Percentiles rank a stretch among this genome's conserved stretches.
These are phyloP conservation scores for Aspergillus indologenus DNA, from an alignment of 495 filamentous ascomycete genomes.

Conservation along the genomic window DNA sequence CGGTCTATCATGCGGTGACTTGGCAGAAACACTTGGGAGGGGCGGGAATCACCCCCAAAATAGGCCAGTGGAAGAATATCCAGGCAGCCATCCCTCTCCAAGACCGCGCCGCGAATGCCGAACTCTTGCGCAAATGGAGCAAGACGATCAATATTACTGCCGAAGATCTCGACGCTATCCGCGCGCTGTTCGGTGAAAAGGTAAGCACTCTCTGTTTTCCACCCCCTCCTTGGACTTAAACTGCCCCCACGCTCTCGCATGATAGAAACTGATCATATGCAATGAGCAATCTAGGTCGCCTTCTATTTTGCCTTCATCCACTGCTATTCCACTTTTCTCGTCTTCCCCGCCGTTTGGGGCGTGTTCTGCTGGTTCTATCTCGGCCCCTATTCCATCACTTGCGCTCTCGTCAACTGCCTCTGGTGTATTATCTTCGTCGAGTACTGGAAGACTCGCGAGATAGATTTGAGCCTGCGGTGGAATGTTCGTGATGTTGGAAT, in stretches of 20 bases:
- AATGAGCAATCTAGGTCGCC: no score
- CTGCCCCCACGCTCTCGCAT: not conserved
- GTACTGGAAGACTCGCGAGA: conserved; percentile 93
- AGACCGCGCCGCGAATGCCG: conserved; percentile 77
- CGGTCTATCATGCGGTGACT: conserved; percentile 83
- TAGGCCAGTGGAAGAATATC: conserved; percentile 79
- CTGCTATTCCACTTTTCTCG: conserved; percentile 81
- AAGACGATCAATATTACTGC: conserved; percentile 67
- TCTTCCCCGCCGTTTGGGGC: conserved; percentile 77
- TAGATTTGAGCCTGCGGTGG: conserved; percentile 88
- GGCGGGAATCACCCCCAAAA: conserved; percentile 78
- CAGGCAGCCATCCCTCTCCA: conserved; percentile 87
- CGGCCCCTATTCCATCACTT: conserved; percentile 77
- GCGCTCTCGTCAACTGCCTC: conserved; percentile 70
- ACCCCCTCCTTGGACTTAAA: no score
- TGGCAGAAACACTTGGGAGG: conserved; percentile 77
- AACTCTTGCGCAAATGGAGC: conserved; percentile 82
- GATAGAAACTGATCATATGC: not conserved
- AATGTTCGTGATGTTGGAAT: conserved; percentile 77
- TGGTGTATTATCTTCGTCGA: conserved; percentile 92
- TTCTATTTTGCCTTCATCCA: conserved; percentile 97
- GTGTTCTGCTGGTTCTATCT: conserved; percentile 71
- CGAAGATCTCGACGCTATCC: conserved; percentile 75
- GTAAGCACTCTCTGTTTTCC: conserved; percentile 37
- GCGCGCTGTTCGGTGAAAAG: conserved; percentile 84